Evolutionary conservation across 1,139 yeast genomes (phyloP).

Genomic region (Scheffersomyces cryptocercus): DNA sequence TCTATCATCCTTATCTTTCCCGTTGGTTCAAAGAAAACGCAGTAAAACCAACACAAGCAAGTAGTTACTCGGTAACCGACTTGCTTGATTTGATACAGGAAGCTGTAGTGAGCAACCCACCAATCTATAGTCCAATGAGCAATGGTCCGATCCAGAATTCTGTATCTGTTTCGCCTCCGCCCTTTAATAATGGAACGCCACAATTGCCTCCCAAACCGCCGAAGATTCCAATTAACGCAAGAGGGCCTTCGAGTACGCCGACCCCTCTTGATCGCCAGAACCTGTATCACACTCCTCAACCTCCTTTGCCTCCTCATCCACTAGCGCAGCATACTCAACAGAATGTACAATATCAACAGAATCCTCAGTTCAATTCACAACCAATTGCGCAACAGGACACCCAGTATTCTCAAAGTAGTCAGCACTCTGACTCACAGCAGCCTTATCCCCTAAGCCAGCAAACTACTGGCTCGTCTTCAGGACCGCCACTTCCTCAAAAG

Average conservation of each 20-base stretch:
- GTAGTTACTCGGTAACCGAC: slow-evolving; percentile 35
- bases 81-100: slow-evolving; percentile 38
- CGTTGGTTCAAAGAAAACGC: slow-evolving; percentile 48
- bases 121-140: slow-evolving; percentile 14
- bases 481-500: no score
- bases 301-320: slow-evolving; percentile 46
- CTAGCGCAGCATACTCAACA: no score
- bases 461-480: no score
- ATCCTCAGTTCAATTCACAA: no score
- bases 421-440: no score
- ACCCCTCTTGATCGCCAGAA: background rate
- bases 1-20: slow-evolving; percentile 69
- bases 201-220: slow-evolving; percentile 23
- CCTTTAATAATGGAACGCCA: background rate
- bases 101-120: slow-evolving; percentile 42
- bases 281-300: slow-evolving; percentile 19
- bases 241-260: slow-evolving; percentile 3
- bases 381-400: no score
- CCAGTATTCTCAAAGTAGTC: no score
- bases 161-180: background rate
- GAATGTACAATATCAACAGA: no score
- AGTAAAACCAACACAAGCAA: slow-evolving; percentile 7
- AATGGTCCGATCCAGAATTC: background rate
- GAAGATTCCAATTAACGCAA: slow-evolving; percentile 12
- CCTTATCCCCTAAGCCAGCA: no score